Evolutionary conservation across 2,329 filamentous ascomycete species (phyloP).

Genomic region (Seiridium unicorne): DNA sequence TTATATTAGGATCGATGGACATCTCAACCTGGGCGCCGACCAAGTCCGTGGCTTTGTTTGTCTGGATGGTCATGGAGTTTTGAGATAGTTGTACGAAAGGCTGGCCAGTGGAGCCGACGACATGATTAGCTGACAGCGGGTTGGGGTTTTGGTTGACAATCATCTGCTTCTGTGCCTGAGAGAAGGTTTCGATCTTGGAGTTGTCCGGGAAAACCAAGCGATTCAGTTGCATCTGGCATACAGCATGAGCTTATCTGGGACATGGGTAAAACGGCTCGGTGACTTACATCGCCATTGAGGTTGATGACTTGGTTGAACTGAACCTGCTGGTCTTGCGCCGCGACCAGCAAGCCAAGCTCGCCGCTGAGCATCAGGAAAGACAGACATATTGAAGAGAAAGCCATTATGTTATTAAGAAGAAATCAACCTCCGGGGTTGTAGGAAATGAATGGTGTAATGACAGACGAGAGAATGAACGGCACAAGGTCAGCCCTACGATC

Average conservation of each 20-base stretch:
- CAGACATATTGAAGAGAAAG: constrained; percentile 8
- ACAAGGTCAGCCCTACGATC: constrained; percentile 3
- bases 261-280: not conserved
- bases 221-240: constrained; percentile 16
- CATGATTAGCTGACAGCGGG: constrained; percentile 16
- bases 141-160: constrained; percentile 20
- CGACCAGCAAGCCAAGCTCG: constrained; percentile 8
- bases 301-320: constrained; percentile 20
- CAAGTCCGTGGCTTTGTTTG: constrained; percentile 17
- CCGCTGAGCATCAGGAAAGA: not conserved
- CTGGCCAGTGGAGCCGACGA: constrained; percentile 19
- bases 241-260: not conserved
- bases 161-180: constrained; percentile 17
- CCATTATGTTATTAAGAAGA: constrained; percentile 18
- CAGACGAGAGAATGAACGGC: constrained; percentile 3
- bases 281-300: constrained; percentile 19
- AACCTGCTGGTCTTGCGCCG: constrained; percentile 12
- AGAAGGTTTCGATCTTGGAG: constrained; percentile 20
- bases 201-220: constrained; percentile 16
- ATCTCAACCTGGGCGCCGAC: constrained; percentile 19
- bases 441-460: not conserved
- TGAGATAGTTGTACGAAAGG: constrained; percentile 19
- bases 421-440: constrained; percentile 2
- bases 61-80: constrained; percentile 18
- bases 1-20: constrained; percentile 16